Evolutionary conservation across 1,284 basidiomycete genomes (phyloP).

Genomic region (Ustanciosporium gigantosporum): DNA sequence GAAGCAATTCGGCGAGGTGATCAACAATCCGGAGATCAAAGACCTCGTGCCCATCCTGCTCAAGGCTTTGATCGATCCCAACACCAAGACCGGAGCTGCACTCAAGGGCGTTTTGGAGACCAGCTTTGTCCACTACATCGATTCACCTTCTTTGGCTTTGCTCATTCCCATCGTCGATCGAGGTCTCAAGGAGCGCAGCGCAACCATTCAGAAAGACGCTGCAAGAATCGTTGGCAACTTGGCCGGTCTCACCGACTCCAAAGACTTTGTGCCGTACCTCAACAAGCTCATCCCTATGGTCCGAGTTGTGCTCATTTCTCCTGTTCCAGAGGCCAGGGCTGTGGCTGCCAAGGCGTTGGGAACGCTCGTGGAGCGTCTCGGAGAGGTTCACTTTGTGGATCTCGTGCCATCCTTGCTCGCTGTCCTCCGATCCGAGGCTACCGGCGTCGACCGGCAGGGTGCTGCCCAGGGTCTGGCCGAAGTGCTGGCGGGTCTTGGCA

Average conservation of each 20-base stretch:
- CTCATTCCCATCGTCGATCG: slow-evolving; percentile 94
- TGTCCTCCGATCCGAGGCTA: slow-evolving; percentile 89
- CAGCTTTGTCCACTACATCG: slow-evolving; percentile 97
- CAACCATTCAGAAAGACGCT: slow-evolving; percentile 92
- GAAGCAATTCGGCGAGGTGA: slow-evolving; percentile 89
- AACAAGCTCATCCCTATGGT: slow-evolving; percentile 85
- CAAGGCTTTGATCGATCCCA: slow-evolving; percentile 94
- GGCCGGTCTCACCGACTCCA: slow-evolving; percentile 84
- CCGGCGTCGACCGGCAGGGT: slow-evolving; percentile 94
- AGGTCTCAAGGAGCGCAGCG: slow-evolving; percentile 85
- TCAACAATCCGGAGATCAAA: slow-evolving; percentile 75
- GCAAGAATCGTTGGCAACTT: slow-evolving; percentile 97
- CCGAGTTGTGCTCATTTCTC: slow-evolving; percentile 82
- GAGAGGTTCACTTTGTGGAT: slow-evolving; percentile 93
- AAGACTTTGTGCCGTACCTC: slow-evolving; percentile 96
- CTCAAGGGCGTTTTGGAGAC: slow-evolving; percentile 83
- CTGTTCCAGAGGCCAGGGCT: slow-evolving; percentile 93
- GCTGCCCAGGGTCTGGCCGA: slow-evolving; percentile 97
- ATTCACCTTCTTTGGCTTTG: slow-evolving; percentile 94
- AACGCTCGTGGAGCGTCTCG: slow-evolving; percentile 91
- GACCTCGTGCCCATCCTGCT: slow-evolving; percentile 86
- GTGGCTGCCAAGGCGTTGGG: slow-evolving; percentile 98
- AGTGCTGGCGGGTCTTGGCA: slow-evolving; percentile 90
- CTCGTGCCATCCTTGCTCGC: slow-evolving; percentile 86
- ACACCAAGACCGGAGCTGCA: slow-evolving; percentile 80